Base-by-base conservation (phyloP, 805 yeast species). In the Saccharomycopsis schoenii region DNA sequence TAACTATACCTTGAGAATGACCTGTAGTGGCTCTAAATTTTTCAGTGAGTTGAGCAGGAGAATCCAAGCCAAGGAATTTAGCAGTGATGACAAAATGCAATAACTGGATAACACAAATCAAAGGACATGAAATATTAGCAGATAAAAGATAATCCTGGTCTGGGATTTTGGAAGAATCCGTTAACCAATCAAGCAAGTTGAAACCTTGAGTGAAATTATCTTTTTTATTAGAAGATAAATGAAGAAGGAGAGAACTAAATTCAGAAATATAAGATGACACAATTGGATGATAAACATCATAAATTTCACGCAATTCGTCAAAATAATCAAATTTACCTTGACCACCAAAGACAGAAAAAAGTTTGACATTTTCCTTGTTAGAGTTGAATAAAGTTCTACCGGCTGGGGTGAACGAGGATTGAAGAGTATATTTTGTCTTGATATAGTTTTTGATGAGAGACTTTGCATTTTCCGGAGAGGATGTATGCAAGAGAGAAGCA, bases 251-350 rank as follows among this genome's bases (percentile, higher is more conserved):
- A 67, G 83, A 82, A 66, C 93, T 90, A 61, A 90, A 82, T 67
- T 83, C 80, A 64, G 77, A 74, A 67, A 94, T 80, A 67, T 93
- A 83, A 68, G 87, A 93, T 25, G 80, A 74, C 60, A 91, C 77
- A 65, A 93, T 78, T 34, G 89, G 88, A 66, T 85, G 80, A 79
- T 94, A 94, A 62, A 85, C 80, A 66, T 82, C 77, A 78, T 88
- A 86, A 62, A 92, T 73, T 66, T 90, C 96, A 73, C 96, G 85
- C 72, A 94, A 82, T 78, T 94, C 99, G 72, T 92, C 97, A 68
- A 94, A 94, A 78, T 90, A 94, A 73, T 94, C 97, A 72, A 94
- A 98, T 78, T 90, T 93, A 76, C 99, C 99, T 79, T 94, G 99
- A 70, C 99, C 99, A 72, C 99, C 99, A 69, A 93, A 94, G 67